Base-by-base conservation (phyloP, 208 protist species). In the Eutreptiella sp. region DNA sequence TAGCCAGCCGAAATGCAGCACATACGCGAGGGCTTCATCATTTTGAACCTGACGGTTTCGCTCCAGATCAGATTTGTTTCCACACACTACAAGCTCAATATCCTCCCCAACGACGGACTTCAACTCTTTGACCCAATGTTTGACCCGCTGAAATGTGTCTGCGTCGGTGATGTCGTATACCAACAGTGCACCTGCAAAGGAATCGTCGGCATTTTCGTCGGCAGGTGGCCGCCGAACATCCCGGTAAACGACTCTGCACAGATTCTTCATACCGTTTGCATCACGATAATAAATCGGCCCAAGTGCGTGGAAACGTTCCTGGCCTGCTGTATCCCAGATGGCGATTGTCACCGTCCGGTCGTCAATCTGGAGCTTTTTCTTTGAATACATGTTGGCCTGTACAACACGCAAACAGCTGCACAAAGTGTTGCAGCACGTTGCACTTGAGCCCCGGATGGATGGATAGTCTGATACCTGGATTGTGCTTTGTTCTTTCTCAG, bases 101-200 rank as follows among this genome's bases (percentile, higher is more conserved):
- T 83, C 77, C 42, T 84, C 79, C 2, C 90, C 92, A 11, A 89
- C 73, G 48, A 95, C 85, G 1, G 77, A 81, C 32, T 82, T 79
- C 28, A 97, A 77, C 72, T 97, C 94, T 53, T 89, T 88, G 28
- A 95, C 86, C 94, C 94, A 97, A 35, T 76, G 86, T n/a, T 90
- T 88, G 43, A 93, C 89, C 63, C 83, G 88, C 3, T 77, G 68
- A 43, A 94, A 90, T 4, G 87, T 90, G 60, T 93, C 82, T 19
- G 73, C 75, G 63, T 96, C 92, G 36, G 88, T 95, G 39, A 95
- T 78, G 66, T 97, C 94, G 64, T 96, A 97, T 11, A 97, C 91
- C 0, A 97, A 75, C 24, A 96, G 55, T 21, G 91, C 93, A n/a
- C n/a, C n/a, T n/a, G n/a, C n/a, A n/a, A n/a, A n/a, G n/a, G n/a